These are phyloP conservation scores for Rhodofomes roseus DNA, from an alignment of 1,284 basidiomycete genomes.

Conservation along the genomic window DNA sequence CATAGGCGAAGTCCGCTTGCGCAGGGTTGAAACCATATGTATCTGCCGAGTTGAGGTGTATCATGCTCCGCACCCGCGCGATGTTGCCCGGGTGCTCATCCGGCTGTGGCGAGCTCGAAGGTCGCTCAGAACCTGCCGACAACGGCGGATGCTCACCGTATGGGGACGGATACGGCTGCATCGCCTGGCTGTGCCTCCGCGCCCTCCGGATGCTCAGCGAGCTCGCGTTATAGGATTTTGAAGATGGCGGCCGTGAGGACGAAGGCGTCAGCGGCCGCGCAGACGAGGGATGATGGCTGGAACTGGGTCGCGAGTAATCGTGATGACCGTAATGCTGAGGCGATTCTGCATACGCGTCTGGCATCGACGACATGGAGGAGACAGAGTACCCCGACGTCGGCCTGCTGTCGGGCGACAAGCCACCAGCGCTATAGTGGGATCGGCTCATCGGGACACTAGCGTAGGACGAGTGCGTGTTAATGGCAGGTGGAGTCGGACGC, in stretches of 20 bases:
- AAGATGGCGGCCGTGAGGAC: constrained; percentile 55
- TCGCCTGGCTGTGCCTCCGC: constrained; percentile 76
- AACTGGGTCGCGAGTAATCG: constrained; percentile 67
- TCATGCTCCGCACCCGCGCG: constrained; percentile 75
- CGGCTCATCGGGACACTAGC: constrained; percentile 59
- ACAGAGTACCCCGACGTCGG: constrained; percentile 82
- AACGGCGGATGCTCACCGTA: constrained; percentile 59
- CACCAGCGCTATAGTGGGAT: constrained; percentile 63
- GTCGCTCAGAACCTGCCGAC: constrained; percentile 44
- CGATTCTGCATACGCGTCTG: constrained; percentile 56
- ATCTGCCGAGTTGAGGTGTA: constrained; percentile 67
- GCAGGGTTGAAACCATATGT: constrained; percentile 58
- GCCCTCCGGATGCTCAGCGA: constrained; percentile 65
- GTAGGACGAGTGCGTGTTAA: constrained; percentile 65
- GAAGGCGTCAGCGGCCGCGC: constrained; percentile 31
- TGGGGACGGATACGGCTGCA: constrained; percentile 78
- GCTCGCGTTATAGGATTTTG: constrained; percentile 45
- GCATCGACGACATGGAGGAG: constrained; percentile 68
- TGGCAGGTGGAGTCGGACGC: constrained; percentile 42
- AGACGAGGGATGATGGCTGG: constrained; percentile 65
- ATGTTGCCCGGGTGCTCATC: constrained; percentile 47
- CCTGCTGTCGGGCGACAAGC: constrained; percentile 75
- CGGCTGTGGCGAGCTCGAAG: constrained; percentile 70
- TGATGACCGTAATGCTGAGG: constrained; percentile 41
- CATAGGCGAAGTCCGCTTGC: constrained; percentile 77